Base-by-base conservation (phyloP, 148 eudicot genomes). In the Spergularia bocconei region DNA sequence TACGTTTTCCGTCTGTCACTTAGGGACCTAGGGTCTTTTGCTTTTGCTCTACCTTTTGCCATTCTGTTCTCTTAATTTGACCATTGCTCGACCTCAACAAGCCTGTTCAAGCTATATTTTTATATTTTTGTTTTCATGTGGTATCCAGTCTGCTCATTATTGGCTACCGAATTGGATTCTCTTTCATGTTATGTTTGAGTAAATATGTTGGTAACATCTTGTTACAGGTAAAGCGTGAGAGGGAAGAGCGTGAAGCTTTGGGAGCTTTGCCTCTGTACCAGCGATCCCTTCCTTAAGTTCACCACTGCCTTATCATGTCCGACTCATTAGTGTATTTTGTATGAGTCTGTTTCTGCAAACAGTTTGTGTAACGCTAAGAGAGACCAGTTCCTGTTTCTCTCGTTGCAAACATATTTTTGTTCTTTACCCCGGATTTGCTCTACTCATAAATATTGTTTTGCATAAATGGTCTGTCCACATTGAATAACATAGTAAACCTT, bases 231-330 rank as follows among this genome's bases (percentile, higher is more conserved):
- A 81, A 88, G 77, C 79, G 80, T 56, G 94, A 90, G 87, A 80
- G 75, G n/a, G 91, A 88, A 44, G 94, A 90, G 79, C 90, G 91
- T 17, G 87, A 90, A 81, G 88, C 91, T 53, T 84, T 90, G 80
- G 89, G 91, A 47, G 94, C 90, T 52, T 80, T 88, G 84, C 94
- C 94, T 56, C 77, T 88, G 50, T 88, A 83, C 75, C 90, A 90
- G 78, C 90, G 94, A 55, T 67, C 91, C 36, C 39, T 90, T 47
- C 91, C 94, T 20, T 90, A 63, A 85, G 70, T 72, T 51, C 74
- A 39, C 13, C 39, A 54, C 15, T 33, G 71, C 79, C 36, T 63
- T 15, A 33, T 73, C 41, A 67, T 63, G 29, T 29, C 17, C 38
- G 71, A 36, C 44, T 9, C 68, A 33, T 63, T 53, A 33, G 58